Base-by-base conservation (phyloP, 306 rosid species). In the Lathyrus tuberosus region DNA sequence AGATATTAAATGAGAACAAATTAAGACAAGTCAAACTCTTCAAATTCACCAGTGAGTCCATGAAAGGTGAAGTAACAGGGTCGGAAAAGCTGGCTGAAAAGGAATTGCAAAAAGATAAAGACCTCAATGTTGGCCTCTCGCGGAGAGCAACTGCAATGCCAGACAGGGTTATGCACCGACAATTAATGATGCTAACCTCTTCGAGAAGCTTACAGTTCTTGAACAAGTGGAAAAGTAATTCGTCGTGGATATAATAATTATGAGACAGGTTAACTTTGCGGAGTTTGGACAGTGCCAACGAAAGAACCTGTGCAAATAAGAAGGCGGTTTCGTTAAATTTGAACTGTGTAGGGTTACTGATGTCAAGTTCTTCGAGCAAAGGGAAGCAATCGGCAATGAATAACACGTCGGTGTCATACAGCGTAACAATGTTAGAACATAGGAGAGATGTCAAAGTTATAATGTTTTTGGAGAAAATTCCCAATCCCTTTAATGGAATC, bases 201-300 rank as follows among this genome's bases (percentile, higher is more conserved):
- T 77, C 65, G 4, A 92, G 74, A 35, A 40, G 43, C 33, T 57
- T 22, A 51, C 92, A 84, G 42, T 76, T 79, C 14, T 18, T 63
- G 5, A 85, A 77, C 18, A 86, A 44, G 14, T 12, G 71, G 26
- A 67, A 5, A 62, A 89, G 79, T 0, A 85, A 79, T 8, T 10
- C 8, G 67, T 84, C 75, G 8, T 76, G 52, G 42, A 89, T 65
- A 63, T 74, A 65, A 37, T 10, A 18, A 69, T 78, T 79, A 66
- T 91, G 86, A 43, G 89, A 88, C 43, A 92, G 75, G 56, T 87
- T 67, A 71, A 86, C 44, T 84, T 67, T 89, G 44, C 81, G 76
- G 38, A 89, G 81, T 0, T 74, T 72, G 46, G 77, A 67, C 28
- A 89, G 85, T 58, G 33, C 73, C 51, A 6, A 5, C 10, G 80